Evolutionary conservation across 257 asterid genomes (phyloP).

Genomic region (Solanum ossicruentum): DNA sequence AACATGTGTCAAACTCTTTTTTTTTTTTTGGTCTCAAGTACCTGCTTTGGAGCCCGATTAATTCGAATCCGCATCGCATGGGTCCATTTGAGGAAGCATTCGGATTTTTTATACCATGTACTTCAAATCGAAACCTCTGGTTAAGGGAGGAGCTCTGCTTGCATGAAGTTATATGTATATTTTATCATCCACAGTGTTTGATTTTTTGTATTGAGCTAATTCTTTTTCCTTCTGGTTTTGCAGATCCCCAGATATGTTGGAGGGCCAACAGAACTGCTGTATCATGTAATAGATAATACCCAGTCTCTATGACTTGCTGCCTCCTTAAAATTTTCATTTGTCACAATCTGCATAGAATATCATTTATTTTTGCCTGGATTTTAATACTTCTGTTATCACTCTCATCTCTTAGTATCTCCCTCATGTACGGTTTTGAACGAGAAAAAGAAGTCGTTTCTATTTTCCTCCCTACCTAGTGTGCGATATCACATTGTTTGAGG

Average conservation of each 20-base stretch:
- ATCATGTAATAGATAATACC: conserved; percentile 32
- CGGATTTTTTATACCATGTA: too few relatives aligned
- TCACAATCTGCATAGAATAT: background rate
- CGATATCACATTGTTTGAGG: background rate
- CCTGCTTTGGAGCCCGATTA: too few relatives aligned
- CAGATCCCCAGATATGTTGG: conserved; percentile 84
- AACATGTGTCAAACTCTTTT: background rate
- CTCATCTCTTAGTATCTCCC: background rate
- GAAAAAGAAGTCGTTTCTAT: too few relatives aligned
- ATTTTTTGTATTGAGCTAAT: background rate
- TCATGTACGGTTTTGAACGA: too few relatives aligned
- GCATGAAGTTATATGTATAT: background rate
- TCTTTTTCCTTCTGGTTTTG: conserved; percentile 6
- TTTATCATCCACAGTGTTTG: background rate
- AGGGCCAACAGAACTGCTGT: conserved; percentile 53
- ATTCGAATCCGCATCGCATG: too few relatives aligned
- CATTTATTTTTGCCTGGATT: background rate
- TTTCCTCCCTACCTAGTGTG: too few relatives aligned
- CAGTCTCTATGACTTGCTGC: background rate
- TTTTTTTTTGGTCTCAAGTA: too few relatives aligned
- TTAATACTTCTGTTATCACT: background rate
- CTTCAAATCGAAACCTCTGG: background rate
- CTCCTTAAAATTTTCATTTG: background rate
- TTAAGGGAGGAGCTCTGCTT: background rate
- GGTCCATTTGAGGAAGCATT: background rate